A percentile compares a stretch with the other conserved stretches of the same genome.
Evolutionary conservation across 495 filamentous ascomycete genomes (phyloP).

Genomic region (Daldinia vernicosa): DNA sequence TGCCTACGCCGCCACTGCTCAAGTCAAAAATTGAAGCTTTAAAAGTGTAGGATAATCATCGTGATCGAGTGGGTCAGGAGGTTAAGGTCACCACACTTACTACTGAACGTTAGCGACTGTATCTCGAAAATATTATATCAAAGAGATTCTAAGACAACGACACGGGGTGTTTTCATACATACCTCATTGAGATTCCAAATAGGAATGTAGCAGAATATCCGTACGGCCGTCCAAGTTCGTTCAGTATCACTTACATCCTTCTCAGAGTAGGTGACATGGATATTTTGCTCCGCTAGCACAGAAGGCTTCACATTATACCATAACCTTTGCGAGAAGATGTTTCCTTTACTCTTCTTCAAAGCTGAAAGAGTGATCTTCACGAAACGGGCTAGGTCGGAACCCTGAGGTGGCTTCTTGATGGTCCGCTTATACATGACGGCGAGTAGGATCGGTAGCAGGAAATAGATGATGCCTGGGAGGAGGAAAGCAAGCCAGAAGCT

Average conservation of each 20-base stretch:
- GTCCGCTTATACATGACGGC: constrained; percentile 53
- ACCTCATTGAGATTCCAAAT: constrained; percentile 49
- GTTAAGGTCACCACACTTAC: too few species aligned
- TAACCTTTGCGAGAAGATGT: constrained; percentile 58
- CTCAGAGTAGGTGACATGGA: constrained; percentile 56
- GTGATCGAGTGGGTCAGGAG: too few species aligned
- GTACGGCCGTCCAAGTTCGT: constrained; percentile 59
- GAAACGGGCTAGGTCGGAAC: constrained; percentile 54
- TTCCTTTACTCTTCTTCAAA: constrained; percentile 54
- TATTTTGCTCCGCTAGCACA: constrained; percentile 50
- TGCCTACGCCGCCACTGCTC: too few species aligned
- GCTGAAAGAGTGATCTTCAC: constrained; percentile 51
- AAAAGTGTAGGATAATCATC: too few species aligned
- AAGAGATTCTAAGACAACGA: too few species aligned
- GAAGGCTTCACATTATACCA: constrained; percentile 61
- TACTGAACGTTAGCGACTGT: too few species aligned
- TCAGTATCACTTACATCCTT: constrained; percentile 59
- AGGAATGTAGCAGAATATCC: constrained; percentile 64
- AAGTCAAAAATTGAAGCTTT: too few species aligned
- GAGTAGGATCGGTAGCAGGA: constrained; percentile 58
- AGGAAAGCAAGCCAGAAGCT: constrained; percentile 76
- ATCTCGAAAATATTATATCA: too few species aligned
- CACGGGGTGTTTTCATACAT: background rate
- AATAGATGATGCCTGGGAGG: constrained; percentile 58
- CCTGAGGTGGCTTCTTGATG: constrained; percentile 49